Evolutionary conservation across 345 rosid genomes (phyloP), one percentile per base, ranked within the genome.

Genomic region (Xanthoceras sorbifolium): DNA sequence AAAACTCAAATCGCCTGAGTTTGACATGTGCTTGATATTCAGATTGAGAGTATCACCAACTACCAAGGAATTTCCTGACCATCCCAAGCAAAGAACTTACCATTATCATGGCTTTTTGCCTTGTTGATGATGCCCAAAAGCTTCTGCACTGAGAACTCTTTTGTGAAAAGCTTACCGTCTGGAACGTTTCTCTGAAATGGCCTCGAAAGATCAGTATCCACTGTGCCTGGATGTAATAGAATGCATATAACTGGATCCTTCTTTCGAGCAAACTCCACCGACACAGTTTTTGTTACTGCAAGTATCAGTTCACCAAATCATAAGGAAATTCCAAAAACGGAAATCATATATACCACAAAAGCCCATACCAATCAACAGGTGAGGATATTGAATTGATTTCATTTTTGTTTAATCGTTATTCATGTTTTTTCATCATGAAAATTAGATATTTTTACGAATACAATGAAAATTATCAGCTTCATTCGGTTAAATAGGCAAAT

Each of bases 81-180:
- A 86, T 95, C 98, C 94, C 99, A 93, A 22, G 97, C 97, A 74
- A 93, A 93, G 87, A 95, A 93, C 81, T 92, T 93, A 66, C 98
- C 99, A 69, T 90, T 93, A 62, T 92, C 97, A 17, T 78, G 76
- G 59, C 54, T 87, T 81, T 80, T 95, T 70, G 92, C 78, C 25
- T 73, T 86, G 82, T 90, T 77, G 67, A 93, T 92, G 77, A 95
- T 92, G 79, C 80, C 77, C 77, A 92, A 74, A 48, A 93, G 92
- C 78, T 86, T 93, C 86, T 84, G 85, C 79, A 92, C 93, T 1
- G 98, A 90, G 80, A 87, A 93, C 83, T 90, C 94, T 81, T 83
- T 92, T 23, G 96, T 84, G 79, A 95, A 93, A 67, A 93, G 96
- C 88, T 92, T 92, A 78, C 89, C 94, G 46, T 85, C 81, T 3